A percentile compares a stretch with the other conserved stretches of the same genome.
Conservation (phyloP, 139 green algal genomes). For the Tetraselmis chui region DNA sequence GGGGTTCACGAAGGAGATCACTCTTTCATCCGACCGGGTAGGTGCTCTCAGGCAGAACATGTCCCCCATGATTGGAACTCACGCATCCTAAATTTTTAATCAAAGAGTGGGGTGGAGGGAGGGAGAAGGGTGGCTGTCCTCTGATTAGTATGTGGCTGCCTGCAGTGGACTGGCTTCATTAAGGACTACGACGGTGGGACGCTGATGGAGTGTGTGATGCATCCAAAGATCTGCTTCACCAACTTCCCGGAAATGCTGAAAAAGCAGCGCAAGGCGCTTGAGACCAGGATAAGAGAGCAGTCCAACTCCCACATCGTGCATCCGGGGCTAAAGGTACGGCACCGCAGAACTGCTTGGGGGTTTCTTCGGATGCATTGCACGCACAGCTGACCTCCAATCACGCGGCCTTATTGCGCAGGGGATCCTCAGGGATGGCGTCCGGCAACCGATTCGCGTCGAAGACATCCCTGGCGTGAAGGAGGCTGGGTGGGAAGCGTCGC, state of each 20-base stretch:
- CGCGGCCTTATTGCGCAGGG: too few relatives aligned
- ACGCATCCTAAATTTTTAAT: too few relatives aligned
- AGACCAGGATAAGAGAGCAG: slow-evolving; percentile 50
- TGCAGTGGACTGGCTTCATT: slow-evolving; percentile 86
- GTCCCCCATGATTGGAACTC: too few relatives aligned
- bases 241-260: slow-evolving; percentile 38
- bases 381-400: too few relatives aligned
- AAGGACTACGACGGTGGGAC: slow-evolving; percentile 99
- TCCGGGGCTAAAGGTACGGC: slow-evolving; percentile 31
- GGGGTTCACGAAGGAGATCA: slow-evolving; percentile 85
- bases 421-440: slow-evolving; percentile 13
- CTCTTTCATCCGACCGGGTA: slow-evolving; percentile 48
- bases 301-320: slow-evolving; percentile 76
- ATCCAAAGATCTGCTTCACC: slow-evolving; percentile 62
- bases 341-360: background rate
- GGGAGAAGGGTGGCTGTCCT: too few relatives aligned
- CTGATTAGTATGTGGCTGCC: too few relatives aligned
- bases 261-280: slow-evolving; percentile 55
- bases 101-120: too few relatives aligned
- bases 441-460: slow-evolving; percentile 24
- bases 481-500: slow-evolving; percentile 56
- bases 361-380: background rate
- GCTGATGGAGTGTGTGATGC: slow-evolving; percentile 92
- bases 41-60: too few relatives aligned
- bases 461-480: slow-evolving; percentile 80